Conservation (phyloP, 2,329 filamentous ascomycete species). For the Endoconidiophora laricicola region DNA sequence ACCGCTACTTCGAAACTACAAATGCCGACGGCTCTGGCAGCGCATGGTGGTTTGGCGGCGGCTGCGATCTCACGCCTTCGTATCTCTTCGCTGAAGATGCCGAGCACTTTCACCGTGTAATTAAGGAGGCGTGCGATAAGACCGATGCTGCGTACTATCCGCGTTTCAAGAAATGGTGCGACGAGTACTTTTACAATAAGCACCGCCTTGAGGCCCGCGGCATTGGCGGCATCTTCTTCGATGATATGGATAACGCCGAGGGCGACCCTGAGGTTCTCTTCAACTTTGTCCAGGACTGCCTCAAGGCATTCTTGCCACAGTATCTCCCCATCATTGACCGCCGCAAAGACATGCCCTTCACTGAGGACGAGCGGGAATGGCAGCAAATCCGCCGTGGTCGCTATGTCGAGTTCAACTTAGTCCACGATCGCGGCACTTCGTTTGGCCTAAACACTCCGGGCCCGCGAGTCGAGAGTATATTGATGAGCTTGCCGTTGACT, state of each 20-base stretch:
- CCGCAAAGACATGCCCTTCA: slow-evolving; percentile 84
- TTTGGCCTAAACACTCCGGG: slow-evolving; percentile 90
- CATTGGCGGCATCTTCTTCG: slow-evolving; percentile 94
- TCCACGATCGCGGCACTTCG: slow-evolving; percentile 86
- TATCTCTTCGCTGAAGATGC: slow-evolving; percentile 97
- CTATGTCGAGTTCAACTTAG: slow-evolving; percentile 97
- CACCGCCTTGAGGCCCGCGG: slow-evolving; percentile 78
- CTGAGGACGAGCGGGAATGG: slow-evolving; percentile 78
- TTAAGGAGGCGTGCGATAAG: slow-evolving; percentile 84
- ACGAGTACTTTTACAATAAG: slow-evolving; percentile 90
- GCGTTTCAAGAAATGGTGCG: slow-evolving; percentile 95
- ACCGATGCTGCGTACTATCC: slow-evolving; percentile 88
- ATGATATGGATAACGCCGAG: slow-evolving; percentile 78
- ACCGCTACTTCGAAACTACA: slow-evolving; percentile 94
- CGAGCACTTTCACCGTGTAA: slow-evolving; percentile 85
- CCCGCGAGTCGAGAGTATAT: slow-evolving; percentile 82
- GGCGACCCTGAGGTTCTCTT: slow-evolving; percentile 83
- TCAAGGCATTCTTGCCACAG: slow-evolving; percentile 74
- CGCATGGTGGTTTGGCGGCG: slow-evolving; percentile 97
- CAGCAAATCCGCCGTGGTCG: slow-evolving; percentile 87
- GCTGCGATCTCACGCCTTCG: slow-evolving; percentile 78
- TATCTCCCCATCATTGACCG: slow-evolving; percentile 80
- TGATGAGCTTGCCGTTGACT: slow-evolving; percentile 91
- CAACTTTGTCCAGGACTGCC: slow-evolving; percentile 69
- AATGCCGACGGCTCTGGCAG: slow-evolving; percentile 64